These are phyloP conservation scores for Priceomyces haplophilus DNA, from an alignment of 805 yeast species.

Conservation along the genomic window DNA sequence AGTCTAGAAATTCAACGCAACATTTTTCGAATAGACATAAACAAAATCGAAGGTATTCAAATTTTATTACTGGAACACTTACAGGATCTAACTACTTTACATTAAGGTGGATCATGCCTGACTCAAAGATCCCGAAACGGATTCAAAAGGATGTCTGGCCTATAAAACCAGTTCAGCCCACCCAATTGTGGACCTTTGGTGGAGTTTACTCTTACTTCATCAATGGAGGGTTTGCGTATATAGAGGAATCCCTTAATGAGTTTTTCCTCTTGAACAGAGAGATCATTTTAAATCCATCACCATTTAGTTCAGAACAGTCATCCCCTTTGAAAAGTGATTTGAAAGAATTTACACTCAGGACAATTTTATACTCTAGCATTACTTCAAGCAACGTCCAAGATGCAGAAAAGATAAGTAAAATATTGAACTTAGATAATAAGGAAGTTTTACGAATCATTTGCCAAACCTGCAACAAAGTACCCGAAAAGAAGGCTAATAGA, in stretches of 20 bases:
- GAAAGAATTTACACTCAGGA: slow-evolving; percentile 40
- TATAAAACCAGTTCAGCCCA: slow-evolving; percentile 32
- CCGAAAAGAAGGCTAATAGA: slow-evolving; percentile 27
- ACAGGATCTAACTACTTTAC: neutral
- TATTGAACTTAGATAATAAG: slow-evolving; percentile 36
- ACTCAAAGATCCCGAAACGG: slow-evolving; percentile 5
- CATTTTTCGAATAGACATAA: slow-evolving; percentile 1
- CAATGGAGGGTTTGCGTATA: slow-evolving; percentile 27
- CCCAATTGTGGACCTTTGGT: slow-evolving; percentile 39
- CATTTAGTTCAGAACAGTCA: slow-evolving; percentile 18
- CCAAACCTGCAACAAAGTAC: slow-evolving; percentile 36
- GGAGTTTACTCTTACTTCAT: slow-evolving; percentile 34
- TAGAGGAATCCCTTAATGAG: slow-evolving; percentile 38
- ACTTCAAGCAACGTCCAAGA: slow-evolving; percentile 31
- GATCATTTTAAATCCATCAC: slow-evolving; percentile 29
- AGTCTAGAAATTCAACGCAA: slow-evolving; percentile 9
- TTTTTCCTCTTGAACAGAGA: slow-evolving; percentile 31
- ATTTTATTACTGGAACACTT: neutral
- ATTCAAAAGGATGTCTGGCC: slow-evolving; percentile 9
- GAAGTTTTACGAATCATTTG: slow-evolving; percentile 51
- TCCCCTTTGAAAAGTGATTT: slow-evolving; percentile 4
- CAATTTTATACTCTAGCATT: slow-evolving; percentile 34
- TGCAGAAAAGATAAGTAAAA: slow-evolving; percentile 38
- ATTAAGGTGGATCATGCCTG: slow-evolving; percentile 7
- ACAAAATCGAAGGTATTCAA: neutral